A percentile compares a stretch with the other conserved stretches of the same genome.
phyloP scores from a whole-genome alignment of 345 rosid genomes.

The Clausena lansium region DNA sequence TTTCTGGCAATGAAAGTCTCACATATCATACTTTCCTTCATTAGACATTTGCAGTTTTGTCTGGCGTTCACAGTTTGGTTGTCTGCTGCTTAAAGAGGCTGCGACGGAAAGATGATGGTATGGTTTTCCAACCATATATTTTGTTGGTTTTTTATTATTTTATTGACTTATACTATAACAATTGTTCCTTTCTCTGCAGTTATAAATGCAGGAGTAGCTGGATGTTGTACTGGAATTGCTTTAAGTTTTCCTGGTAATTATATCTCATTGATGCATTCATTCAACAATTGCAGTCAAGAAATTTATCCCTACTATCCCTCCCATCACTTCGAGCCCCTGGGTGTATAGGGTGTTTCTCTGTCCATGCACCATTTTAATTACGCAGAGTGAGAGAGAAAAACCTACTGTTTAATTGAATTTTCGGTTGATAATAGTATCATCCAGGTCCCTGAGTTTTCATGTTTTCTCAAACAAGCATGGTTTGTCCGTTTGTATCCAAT shows the following conservation, averaged over 20 bases:
- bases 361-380: not conserved
- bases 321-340: not conserved
- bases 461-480: not conserved
- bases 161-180: not conserved
- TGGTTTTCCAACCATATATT: constrained; percentile 5
- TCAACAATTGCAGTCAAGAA: not conserved
- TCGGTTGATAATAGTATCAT: too few species aligned
- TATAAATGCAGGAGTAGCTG: constrained; percentile 86
- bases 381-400: not conserved
- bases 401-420: not conserved
- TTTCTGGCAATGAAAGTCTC: not conserved
- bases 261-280: not conserved
- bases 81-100: constrained; percentile 68
- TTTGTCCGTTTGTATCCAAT: not conserved
- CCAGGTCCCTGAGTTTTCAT: not conserved
- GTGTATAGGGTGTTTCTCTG: not conserved
- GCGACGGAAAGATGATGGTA: constrained; percentile 97
- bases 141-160: not conserved
- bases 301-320: not conserved
- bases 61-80: constrained; percentile 75
- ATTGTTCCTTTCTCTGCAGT: constrained; percentile 42
- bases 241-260: constrained; percentile 75
- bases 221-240: constrained; percentile 89
- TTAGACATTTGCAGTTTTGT: constrained; percentile 67
- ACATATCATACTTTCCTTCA: constrained; percentile 5